Base-by-base conservation (phyloP, 202 grass and related monocot species). In the Schoenoplectus tabernaemontani region DNA sequence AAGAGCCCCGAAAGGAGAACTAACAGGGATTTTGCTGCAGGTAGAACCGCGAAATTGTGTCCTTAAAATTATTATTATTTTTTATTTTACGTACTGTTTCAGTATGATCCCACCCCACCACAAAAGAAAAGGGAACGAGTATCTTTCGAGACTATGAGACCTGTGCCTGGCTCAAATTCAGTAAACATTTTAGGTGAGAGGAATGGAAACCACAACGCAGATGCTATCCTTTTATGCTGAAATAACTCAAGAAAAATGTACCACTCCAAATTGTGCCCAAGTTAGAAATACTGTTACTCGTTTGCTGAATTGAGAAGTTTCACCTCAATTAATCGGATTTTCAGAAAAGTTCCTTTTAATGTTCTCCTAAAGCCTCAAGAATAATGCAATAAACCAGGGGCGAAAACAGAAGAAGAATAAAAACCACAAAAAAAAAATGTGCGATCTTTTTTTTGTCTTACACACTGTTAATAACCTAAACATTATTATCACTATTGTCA, bases 261-360 rank as follows among this genome's bases (percentile, higher is more conserved):
- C n/a, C n/a, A n/a, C n/a, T n/a, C n/a, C n/a, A n/a, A n/a, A n/a
- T n/a, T n/a, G n/a, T n/a, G n/a, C n/a, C n/a, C n/a, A n/a, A n/a
- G n/a, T n/a, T n/a, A n/a, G n/a, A n/a, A n/a, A n/a, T n/a, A n/a
- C n/a, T n/a, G n/a, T 30, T 33, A 73, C 43, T 23, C 13, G 24
- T 4, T 73, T 32, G 43, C 68, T 73, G 13, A 73, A 73, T 44
- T 73, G 68, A 73, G 24, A 73, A 73, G 68, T 51, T 73, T 73
- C 43, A 48, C 24, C 44, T 47, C 15, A 32, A 48, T 24, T 28
- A 9, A 51, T 44, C 43, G 24, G 13, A 51, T 51, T 17, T 69
- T 73, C 44, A 51, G 68, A 1, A 51, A 73, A 73, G 32, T 73
- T 73, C 43, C 43, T 50, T n/a, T n/a, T n/a, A n/a, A n/a, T n/a